Percentiles rank a stretch among this genome's conserved stretches.
Conservation (phyloP, 2,329 filamentous ascomycete species). For the Davidsoniella eucalypti region DNA sequence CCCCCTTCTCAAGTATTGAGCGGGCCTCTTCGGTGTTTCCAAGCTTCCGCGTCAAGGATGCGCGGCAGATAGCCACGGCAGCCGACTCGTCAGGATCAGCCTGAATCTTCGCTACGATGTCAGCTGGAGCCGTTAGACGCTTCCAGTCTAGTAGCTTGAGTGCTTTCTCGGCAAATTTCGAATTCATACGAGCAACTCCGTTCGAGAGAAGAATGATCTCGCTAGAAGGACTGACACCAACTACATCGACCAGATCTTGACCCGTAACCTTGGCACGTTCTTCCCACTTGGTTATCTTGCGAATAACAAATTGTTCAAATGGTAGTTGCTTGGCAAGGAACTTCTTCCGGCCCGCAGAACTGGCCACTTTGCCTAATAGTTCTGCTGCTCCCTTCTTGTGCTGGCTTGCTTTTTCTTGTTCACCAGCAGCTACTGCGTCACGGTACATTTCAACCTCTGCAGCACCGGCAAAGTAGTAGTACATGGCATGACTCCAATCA, state of each 20-base stretch:
- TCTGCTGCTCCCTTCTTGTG: conserved; percentile 51
- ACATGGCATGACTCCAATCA: conserved; percentile 78
- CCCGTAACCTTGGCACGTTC: conserved; percentile 50
- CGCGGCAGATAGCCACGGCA: conserved; percentile 48
- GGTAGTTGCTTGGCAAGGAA: conserved; percentile 83
- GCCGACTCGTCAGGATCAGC: conserved; percentile 43
- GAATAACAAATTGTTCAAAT: conserved; percentile 69
- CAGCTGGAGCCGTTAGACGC: conserved; percentile 34
- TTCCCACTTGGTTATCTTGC: conserved; percentile 83
- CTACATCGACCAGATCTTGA: conserved; percentile 58
- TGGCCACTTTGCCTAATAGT: conserved; percentile 53
- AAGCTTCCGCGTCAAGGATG: conserved; percentile 48
- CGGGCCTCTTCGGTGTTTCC: conserved; percentile 49
- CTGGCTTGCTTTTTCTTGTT: conserved; percentile 29
- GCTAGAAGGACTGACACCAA: conserved; percentile 63
- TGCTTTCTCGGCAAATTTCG: conserved; percentile 45
- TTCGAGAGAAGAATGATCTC: conserved; percentile 96
- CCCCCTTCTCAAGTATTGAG: conserved; percentile 41
- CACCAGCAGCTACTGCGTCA: conserved; percentile 24
- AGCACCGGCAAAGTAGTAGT: conserved; percentile 73
- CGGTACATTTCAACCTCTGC: conserved; percentile 74
- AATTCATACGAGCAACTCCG: conserved; percentile 65
- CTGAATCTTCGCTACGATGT: conserved; percentile 26
- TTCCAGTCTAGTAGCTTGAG: conserved; percentile 47
- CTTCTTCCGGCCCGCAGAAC: conserved; percentile 65